Conservation (phyloP, 257 asterid species). For the Primulina tabacum region DNA sequence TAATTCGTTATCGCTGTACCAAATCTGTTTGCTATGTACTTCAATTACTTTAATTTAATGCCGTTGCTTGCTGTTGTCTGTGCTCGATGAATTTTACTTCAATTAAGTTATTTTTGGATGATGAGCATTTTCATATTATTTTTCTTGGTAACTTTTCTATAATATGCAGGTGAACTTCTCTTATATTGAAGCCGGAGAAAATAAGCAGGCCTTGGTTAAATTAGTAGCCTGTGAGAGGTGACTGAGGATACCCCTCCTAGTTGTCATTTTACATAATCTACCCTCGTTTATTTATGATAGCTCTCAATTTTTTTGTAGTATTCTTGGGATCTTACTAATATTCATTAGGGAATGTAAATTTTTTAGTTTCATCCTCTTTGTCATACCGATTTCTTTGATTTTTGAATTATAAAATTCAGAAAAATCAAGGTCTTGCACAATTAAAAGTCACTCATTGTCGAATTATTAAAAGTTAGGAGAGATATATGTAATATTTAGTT, state of each 20-base stretch:
- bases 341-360: not conserved
- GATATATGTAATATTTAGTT: too few species aligned
- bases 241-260: constrained; percentile 10
- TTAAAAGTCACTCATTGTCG: not conserved
- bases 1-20: not conserved
- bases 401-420: not conserved
- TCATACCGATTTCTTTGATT: not conserved
- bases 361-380: constrained; percentile 4
- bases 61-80: not conserved
- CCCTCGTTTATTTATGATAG: constrained; percentile 3
- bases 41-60: not conserved
- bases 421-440: not conserved
- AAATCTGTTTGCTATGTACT: not conserved
- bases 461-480: too few species aligned
- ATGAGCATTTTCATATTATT: not conserved
- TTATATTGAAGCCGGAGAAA: constrained; percentile 93
- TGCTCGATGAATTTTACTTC: constrained; percentile 15
- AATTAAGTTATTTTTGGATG: constrained; percentile 1
- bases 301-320: constrained; percentile 2
- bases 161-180: constrained; percentile 78
- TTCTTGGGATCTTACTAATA: not conserved
- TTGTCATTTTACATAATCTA: not conserved
- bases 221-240: constrained; percentile 91
- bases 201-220: constrained; percentile 93
- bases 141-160: constrained; percentile 18